phyloP scores from a whole-genome alignment of 805 yeast genomes.

The Candida montana region DNA sequence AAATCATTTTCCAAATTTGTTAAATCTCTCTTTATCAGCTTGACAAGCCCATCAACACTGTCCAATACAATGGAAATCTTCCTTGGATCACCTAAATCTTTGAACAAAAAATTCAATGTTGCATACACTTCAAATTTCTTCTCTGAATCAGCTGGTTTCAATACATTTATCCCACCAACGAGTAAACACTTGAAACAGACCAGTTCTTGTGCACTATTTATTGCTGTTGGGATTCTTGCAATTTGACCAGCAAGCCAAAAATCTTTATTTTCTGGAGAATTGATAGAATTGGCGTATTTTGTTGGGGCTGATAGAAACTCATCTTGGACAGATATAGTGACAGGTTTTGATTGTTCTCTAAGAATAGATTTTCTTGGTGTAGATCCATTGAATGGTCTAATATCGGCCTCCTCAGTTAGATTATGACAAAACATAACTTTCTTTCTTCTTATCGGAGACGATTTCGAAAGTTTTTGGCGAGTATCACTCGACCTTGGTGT shows the following conservation, averaged over 20 bases:
- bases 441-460: constrained; percentile 21
- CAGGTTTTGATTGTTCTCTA: constrained; percentile 6
- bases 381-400: constrained; percentile 1
- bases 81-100: constrained; percentile 17
- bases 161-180: constrained; percentile 19
- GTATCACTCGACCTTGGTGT: background rate
- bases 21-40: constrained; percentile 11
- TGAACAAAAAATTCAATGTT: constrained; percentile 16
- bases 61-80: constrained; percentile 4
- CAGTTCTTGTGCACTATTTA: constrained; percentile 5
- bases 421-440: constrained; percentile 17
- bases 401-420: background rate
- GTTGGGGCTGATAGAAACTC: constrained; percentile 5
- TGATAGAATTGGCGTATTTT: background rate
- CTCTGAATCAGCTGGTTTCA: constrained; percentile 10
- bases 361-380: constrained; percentile 23
- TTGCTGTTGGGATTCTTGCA: constrained; percentile 10
- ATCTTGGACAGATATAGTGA: constrained; percentile 11
- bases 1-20: constrained; percentile 9
- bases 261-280: constrained; percentile 9
- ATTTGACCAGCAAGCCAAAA: constrained; percentile 26
- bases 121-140: constrained; percentile 25
- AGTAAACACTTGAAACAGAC: constrained; percentile 14
- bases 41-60: constrained; percentile 7
- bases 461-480: constrained; percentile 7